Evolutionary conservation across 805 yeast species (phyloP).

Genomic region (Myxozyma kluyveri): DNA sequence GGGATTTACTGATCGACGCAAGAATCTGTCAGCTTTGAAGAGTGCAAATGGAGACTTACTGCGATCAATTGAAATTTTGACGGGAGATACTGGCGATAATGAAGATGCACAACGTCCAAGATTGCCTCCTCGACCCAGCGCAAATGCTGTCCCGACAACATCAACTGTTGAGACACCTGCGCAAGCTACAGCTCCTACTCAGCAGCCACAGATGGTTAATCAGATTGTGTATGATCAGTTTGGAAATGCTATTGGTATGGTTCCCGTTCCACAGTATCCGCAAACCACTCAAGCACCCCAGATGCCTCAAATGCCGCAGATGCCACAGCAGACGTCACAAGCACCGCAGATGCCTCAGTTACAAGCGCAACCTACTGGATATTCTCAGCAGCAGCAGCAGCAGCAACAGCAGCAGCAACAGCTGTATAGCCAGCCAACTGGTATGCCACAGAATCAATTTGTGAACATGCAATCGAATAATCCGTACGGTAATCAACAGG

Average conservation of each 20-base stretch:
- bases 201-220: not conserved
- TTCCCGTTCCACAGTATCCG: conserved; percentile 3
- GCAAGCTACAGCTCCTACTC: conserved; percentile 1
- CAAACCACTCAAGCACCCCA: conserved; percentile 11
- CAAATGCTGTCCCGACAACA: conserved; percentile 8
- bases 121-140: conserved; percentile 23
- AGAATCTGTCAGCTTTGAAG: conserved; percentile 61
- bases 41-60: conserved; percentile 59
- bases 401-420: conserved; percentile 13
- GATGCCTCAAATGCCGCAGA: conserved; percentile 2
- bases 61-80: conserved; percentile 51
- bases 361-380: conserved; percentile 12
- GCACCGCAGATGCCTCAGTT: conserved; percentile 6
- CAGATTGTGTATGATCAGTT: conserved; percentile 15
- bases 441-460: too few species aligned
- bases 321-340: conserved; percentile 4
- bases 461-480: too few species aligned
- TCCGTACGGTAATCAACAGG: too few species aligned
- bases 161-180: too few species aligned
- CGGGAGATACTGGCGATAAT: conserved; percentile 7
- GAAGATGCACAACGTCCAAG: conserved; percentile 17
- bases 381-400: conserved; percentile 12
- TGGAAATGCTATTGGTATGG: conserved; percentile 17
- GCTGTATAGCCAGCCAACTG: too few species aligned
- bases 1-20: conserved; percentile 59